These are phyloP conservation scores for Zarea fungicola DNA, from an alignment of 2,329 filamentous ascomycete genomes.

Conservation along the genomic window DNA sequence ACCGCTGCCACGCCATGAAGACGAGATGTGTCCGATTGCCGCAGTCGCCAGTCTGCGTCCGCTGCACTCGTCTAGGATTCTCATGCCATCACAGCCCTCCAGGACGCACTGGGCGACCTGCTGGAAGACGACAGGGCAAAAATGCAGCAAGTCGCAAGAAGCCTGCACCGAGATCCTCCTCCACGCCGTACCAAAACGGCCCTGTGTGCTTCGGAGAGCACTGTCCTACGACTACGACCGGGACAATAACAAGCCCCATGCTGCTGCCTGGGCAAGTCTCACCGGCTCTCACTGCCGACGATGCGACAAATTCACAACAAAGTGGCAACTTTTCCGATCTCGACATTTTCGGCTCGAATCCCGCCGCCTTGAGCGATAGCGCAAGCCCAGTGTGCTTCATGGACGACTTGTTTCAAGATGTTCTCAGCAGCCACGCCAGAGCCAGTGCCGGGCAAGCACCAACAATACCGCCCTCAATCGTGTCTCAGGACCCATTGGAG, in stretches of 20 bases:
- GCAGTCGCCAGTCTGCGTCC: conserved; percentile 6
- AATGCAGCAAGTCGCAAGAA: background rate
- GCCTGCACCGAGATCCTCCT: background rate
- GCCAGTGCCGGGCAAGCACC: background rate
- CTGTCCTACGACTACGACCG: too few species aligned
- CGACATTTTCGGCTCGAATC: background rate
- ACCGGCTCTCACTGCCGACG: background rate
- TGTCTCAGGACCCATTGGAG: background rate
- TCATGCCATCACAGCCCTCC: conserved; percentile 12
- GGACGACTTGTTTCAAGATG: conserved; percentile 5
- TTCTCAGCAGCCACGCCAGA: background rate
- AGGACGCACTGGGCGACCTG: conserved; percentile 11
- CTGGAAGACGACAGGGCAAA: conserved; percentile 7
- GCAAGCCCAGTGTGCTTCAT: background rate
- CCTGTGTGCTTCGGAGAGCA: too few species aligned
- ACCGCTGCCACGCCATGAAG: conserved; percentile 13
- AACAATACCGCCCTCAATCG: background rate
- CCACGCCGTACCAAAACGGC: too few species aligned
- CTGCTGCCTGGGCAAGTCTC: background rate
- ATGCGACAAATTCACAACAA: background rate
- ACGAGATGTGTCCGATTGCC: conserved; percentile 11
- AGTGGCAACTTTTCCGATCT: background rate
- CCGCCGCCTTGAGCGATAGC: background rate
- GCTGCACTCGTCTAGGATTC: conserved; percentile 8
- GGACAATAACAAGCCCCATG: too few species aligned